Evolutionary conservation across 1,284 basidiomycete genomes (phyloP).

Genomic region (Cystobasidium pallidum): DNA sequence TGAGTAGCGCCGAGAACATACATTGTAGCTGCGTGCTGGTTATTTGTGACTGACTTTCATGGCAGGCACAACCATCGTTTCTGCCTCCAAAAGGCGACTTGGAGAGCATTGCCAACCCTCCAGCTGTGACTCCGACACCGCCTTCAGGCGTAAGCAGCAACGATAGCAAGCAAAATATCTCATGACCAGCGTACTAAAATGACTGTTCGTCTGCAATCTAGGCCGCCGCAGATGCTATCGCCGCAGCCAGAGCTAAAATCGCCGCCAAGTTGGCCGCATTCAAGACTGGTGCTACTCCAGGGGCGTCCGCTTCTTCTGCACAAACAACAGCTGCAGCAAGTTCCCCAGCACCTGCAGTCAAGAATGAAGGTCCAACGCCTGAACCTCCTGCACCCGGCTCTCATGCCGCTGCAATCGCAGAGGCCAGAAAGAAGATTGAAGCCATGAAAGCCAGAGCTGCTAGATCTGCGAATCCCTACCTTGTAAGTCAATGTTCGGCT

Average conservation of each 20-base stretch:
- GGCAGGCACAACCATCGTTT: slow-evolving; percentile 49
- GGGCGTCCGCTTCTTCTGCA: slow-evolving; percentile 14
- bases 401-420: slow-evolving; percentile 51
- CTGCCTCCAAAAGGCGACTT: slow-evolving; percentile 46
- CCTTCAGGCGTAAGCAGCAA: slow-evolving; percentile 9
- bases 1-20: slow-evolving; percentile 45
- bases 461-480: slow-evolving; percentile 67
- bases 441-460: slow-evolving; percentile 50
- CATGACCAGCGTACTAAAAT: not conserved
- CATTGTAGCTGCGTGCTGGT: too few species aligned
- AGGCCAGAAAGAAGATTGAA: slow-evolving; percentile 51
- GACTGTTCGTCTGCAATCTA: not conserved
- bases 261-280: slow-evolving; percentile 52
- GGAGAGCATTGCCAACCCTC: slow-evolving; percentile 33
- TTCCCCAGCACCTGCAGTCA: slow-evolving; percentile 32
- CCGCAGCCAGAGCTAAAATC: slow-evolving; percentile 46
- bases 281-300: slow-evolving; percentile 36
- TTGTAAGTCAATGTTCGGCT: too few species aligned
- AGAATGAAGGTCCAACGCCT: slow-evolving; percentile 40
- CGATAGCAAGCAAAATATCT: slow-evolving; percentile 20
- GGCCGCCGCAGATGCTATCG: slow-evolving; percentile 32
- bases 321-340: slow-evolving; percentile 10
- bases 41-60: too few species aligned
- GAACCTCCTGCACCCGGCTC: slow-evolving; percentile 13
- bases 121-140: slow-evolving; percentile 14